Evolutionary conservation across 805 yeast species (phyloP), one percentile per base, ranked within the genome.

Genomic region (Suhomyces tanzawaensis): DNA sequence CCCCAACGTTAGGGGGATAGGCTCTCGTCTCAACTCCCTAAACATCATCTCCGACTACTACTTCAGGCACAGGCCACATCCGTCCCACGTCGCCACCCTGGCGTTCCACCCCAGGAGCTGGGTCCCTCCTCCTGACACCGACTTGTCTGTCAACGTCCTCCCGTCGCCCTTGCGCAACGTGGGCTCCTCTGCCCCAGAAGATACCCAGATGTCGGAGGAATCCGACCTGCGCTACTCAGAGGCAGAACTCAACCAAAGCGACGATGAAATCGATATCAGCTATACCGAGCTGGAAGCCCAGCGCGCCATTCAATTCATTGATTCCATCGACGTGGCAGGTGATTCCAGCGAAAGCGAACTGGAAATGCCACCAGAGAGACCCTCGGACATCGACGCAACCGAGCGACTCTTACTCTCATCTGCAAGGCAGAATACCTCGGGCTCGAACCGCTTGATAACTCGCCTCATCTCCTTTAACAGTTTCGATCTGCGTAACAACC

Each of bases 371-470:
- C 26, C 34, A 11, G 19, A 16, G 12, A 15, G 5, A 29, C n/a
- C n/a, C 29, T 22, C n/a, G 27, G 32, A 14, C 32, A 34, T 24
- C 15, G 35, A 24, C 13, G 25, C 39, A 2, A 31, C 28, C n/a
- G 43, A 36, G 32, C 44, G 55, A 26, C 43, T 60, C 15, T 49
- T 61, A 5, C 47, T 62, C 3, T 47, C 62, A 4, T 51, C 60
- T 8, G 62, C 62, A 3, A 47, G 60, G 3, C 58, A 57, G 31
- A 55, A 53, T 33, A 28, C 41, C 3, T 19, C 35, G 3, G 19
- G 35, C 16, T 29, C 31, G 8, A 36, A 36, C 15, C 14, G 38
- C 16, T 17, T 35, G 8, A 35, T 35, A 6, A 26, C 31, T 5
- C 14, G 38, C 12, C 38, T 24, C 13, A 23, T 35, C n/a, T 14